phyloP scores from a whole-genome alignment of 2,329 filamentous ascomycete genomes.

The Diaporthe velutina region DNA sequence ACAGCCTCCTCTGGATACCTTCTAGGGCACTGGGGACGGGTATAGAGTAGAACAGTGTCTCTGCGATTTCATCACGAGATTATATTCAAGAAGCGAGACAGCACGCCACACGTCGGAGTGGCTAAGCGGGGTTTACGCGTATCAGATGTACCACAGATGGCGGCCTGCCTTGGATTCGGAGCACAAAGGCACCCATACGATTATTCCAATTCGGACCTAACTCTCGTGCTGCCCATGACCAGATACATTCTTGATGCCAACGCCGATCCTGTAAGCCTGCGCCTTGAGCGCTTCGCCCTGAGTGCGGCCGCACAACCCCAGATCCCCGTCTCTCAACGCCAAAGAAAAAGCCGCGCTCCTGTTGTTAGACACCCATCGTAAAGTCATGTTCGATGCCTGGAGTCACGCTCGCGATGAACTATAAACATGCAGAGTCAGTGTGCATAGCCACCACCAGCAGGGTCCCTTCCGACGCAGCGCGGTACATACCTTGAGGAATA shows the following conservation, averaged over 20 bases:
- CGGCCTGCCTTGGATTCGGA: neutral
- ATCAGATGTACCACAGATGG: neutral
- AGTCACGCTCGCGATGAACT: conserved; percentile 89
- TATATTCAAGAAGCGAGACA: neutral
- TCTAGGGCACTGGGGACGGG: too few relatives aligned
- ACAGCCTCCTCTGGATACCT: too few relatives aligned
- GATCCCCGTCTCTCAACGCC: conserved; percentile 19
- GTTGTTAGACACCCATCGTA: conserved; percentile 85
- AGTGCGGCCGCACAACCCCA: neutral
- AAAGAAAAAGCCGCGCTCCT: neutral
- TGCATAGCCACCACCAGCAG: conserved; percentile 10
- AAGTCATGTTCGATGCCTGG: conserved; percentile 98
- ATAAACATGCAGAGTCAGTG: conserved; percentile 18
- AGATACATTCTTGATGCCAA: conserved; percentile 8
- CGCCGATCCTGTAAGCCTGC: conserved; percentile 10
- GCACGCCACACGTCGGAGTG: neutral
- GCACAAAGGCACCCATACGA: neutral
- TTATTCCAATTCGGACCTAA: conserved; percentile 6
- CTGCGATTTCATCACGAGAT: too few relatives aligned
- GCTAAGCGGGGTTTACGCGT: neutral
- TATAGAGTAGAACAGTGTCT: neutral
- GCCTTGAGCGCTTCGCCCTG: neutral
- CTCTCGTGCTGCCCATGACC: conserved; percentile 7
- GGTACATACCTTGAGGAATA: conserved; percentile 81
- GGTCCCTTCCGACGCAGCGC: conserved; percentile 28